Percentiles rank a stretch among this genome's conserved stretches.
phyloP scores from a whole-genome alignment of 2,329 filamentous ascomycete genomes.

The Diplodia corticola region DNA sequence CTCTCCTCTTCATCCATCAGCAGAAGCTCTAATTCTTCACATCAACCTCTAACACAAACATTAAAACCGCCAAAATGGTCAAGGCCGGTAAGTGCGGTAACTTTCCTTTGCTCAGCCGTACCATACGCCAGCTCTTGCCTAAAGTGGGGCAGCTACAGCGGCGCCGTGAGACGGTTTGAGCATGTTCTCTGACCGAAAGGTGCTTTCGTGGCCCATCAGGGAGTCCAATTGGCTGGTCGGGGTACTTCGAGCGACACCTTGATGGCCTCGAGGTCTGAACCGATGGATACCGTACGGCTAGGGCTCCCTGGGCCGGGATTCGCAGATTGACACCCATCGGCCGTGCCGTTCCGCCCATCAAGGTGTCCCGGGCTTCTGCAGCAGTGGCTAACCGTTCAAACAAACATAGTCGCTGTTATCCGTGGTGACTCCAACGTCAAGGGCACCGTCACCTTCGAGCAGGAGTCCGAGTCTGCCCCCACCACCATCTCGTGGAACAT shows the following conservation, averaged over 20 bases:
- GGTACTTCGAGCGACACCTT: slow-evolving; percentile 10
- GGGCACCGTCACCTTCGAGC: slow-evolving; percentile 94
- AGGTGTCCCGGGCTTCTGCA: slow-evolving; percentile 5
- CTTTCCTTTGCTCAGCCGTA: slow-evolving; percentile 26
- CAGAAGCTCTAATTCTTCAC: slow-evolving; percentile 21
- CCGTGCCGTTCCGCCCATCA: slow-evolving; percentile 18
- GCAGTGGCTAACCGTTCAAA: slow-evolving; percentile 15
- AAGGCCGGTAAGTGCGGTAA: slow-evolving; percentile 77
- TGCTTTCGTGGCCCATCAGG: background rate
- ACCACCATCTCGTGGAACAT: slow-evolving; percentile 94
- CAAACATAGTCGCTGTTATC: slow-evolving; percentile 78
- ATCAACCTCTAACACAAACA: slow-evolving; percentile 30
- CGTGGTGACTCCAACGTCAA: slow-evolving; percentile 96
- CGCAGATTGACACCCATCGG: slow-evolving; percentile 12
- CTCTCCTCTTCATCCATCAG: slow-evolving; percentile 4
- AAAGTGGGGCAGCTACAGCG: slow-evolving; percentile 39
- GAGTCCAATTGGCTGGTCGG: slow-evolving; percentile 18
- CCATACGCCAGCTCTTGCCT: slow-evolving; percentile 27
- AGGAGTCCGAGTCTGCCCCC: slow-evolving; percentile 75
- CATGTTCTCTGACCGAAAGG: slow-evolving; percentile 32
- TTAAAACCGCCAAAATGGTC: slow-evolving; percentile 81
- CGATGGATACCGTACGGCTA: slow-evolving; percentile 16
- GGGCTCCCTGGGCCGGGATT: background rate
- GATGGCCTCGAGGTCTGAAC: slow-evolving; percentile 11
- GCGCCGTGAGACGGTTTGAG: slow-evolving; percentile 57